Evolutionary conservation across 202 grass and related monocot species (phyloP).

Genomic region (Digitaria exilis): DNA sequence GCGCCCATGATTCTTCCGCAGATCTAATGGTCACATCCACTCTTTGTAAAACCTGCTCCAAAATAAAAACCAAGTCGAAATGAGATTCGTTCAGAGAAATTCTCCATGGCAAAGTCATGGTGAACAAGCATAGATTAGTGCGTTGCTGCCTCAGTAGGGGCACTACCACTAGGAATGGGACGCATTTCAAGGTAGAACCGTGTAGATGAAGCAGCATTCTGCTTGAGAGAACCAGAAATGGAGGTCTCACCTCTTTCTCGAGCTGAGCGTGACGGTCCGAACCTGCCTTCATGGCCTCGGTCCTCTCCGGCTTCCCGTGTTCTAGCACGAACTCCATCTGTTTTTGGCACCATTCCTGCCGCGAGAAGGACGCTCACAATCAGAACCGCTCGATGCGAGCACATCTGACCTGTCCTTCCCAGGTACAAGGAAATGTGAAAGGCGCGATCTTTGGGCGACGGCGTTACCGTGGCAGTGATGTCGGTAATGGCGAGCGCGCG

Average conservation of each 20-base stretch:
- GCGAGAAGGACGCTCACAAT: background rate
- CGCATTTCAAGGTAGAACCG: background rate
- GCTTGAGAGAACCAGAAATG: conserved; percentile 1
- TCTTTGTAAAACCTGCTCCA: conserved; percentile 62
- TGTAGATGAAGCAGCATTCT: background rate
- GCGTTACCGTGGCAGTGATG: conserved; percentile 69
- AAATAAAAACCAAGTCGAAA: background rate
- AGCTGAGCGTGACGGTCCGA: conserved; percentile 85
- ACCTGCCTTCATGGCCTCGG: conserved; percentile 79
- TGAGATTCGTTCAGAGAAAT: background rate
- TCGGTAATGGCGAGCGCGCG: conserved; percentile 72
- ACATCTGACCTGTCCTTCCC: background rate
- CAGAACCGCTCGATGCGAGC: background rate
- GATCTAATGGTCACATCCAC: conserved; percentile 57
- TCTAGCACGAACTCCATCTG: conserved; percentile 80
- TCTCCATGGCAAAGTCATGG: background rate
- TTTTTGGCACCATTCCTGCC: conserved; percentile 94
- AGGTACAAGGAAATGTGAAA: background rate
- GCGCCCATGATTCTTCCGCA: conserved; percentile 65
- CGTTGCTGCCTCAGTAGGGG: background rate
- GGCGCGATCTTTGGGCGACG: background rate
- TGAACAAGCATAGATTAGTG: background rate
- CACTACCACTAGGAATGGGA: background rate
- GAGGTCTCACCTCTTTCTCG: conserved; percentile 67
- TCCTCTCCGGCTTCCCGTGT: conserved; percentile 64